These are phyloP conservation scores for Candida gorgasii DNA, from an alignment of 805 yeast species.

Conservation along the genomic window DNA sequence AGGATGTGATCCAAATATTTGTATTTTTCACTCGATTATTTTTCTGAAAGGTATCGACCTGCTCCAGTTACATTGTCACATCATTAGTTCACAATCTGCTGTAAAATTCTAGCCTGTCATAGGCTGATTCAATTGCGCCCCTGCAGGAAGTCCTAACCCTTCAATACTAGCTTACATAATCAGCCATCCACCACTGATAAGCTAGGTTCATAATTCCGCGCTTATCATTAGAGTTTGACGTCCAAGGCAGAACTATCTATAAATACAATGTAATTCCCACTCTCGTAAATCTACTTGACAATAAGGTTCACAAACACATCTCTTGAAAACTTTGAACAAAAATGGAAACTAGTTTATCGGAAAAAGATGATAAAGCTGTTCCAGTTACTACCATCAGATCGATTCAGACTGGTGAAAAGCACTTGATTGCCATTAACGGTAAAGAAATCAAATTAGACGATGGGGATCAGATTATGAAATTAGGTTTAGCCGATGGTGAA, in stretches of 20 bases:
- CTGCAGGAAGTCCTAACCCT: neutral
- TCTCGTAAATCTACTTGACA: no score
- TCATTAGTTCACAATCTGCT: no score
- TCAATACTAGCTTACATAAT: neutral
- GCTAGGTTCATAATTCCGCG: neutral
- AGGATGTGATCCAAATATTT: no score
- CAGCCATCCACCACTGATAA: neutral
- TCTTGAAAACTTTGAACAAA: no score
- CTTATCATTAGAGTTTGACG: neutral
- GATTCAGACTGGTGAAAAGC: slow-evolving; percentile 1
- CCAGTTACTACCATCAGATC: slow-evolving; percentile 5
- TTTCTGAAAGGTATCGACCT: no score
- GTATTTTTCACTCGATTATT: no score
- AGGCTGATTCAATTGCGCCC: no score
- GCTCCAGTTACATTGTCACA: no score
- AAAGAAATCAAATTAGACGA: slow-evolving; percentile 19
- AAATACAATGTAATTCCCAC: neutral
- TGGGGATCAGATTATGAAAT: slow-evolving; percentile 42
- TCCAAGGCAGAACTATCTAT: neutral
- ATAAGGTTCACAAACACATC: neutral
- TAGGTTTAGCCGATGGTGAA: slow-evolving; percentile 25
- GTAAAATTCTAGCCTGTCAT: no score
- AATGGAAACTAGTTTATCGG: neutral
- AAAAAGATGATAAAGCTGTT: neutral
- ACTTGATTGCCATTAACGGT: slow-evolving; percentile 10